Base-by-base conservation (phyloP, 306 rosid genomes). In the Rosa chinensis region DNA sequence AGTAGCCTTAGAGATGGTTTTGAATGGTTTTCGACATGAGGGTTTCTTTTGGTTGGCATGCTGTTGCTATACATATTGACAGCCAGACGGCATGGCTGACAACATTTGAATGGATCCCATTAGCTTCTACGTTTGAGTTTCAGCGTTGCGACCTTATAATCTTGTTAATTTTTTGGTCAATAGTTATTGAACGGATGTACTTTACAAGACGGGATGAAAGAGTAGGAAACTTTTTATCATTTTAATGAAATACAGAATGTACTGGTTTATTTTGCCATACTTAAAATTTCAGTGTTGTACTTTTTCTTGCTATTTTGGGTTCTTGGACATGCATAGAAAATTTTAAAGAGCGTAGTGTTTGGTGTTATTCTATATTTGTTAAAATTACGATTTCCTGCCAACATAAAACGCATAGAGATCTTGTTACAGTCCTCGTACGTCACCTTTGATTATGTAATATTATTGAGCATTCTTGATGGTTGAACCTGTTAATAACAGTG, bases 1-100 rank as follows among this genome's bases (percentile, higher is more conserved):
- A 64, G 83, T 84, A 70, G 81, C 81, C 80, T 73, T 86, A 84
- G 63, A 82, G 77, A 79, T 76, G 83, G 86, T 72, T 79, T 82
- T 49, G 50, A 32, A 67, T 73, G 83, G 84, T 72, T 78, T 80
- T 63, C 64, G 23, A 77, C 76, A 45, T 70, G 80, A 76, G 78
- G 77, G 78, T 77, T 78, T 77, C 62, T 52, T 66, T 79, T 80
- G 70, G 70, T 80, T 62, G 82, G 72, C 81, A 79, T 83, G 86
- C 77, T 63, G 73, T 67, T 18, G 4, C 73, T 18, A 66, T 78
- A 80, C 78, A 55, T 73, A 58, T 81, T 79, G 74, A 74, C 78
- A 78, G 83, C 63, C 74, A 70, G 71, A 70, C 77, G 72, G 85
- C 76, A 73, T 82, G 83, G 72, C 79, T 80, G 82, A 87, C 87